A percentile compares a stretch with the other conserved stretches of the same genome.
phyloP scores from a whole-genome alignment of 345 rosid species.

The Atalantia buxifolia region DNA sequence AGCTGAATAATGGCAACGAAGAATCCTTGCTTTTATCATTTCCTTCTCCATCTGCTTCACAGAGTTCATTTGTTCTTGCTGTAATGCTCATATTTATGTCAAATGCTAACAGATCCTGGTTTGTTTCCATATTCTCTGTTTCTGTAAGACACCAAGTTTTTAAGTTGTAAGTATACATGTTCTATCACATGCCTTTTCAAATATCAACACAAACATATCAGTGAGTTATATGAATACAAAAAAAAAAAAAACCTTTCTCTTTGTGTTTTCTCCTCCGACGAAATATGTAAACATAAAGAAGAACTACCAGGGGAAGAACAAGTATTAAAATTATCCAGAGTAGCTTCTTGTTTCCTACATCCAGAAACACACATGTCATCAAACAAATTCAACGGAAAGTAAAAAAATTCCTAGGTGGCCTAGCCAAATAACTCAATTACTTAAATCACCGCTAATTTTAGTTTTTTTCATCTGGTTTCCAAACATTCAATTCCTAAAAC shows the following conservation, averaged over 20 bases:
- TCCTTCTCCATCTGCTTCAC: neutral
- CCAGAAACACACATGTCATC: neutral
- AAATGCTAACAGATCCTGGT: conserved; percentile 15
- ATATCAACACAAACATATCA: neutral
- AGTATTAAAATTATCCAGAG: neutral
- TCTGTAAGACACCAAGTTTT: too few species aligned
- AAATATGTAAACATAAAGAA: neutral
- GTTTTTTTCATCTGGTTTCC: too few species aligned
- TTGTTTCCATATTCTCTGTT: neutral
- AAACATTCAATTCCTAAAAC: neutral
- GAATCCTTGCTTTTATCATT: neutral
- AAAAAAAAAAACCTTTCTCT: too few species aligned
- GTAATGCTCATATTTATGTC: conserved; percentile 8
- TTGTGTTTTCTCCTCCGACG: conserved; percentile 2
- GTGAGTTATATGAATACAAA: neutral
- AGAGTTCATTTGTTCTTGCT: neutral
- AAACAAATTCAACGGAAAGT: neutral
- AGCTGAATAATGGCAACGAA: conserved; percentile 21
- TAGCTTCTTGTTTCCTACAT: neutral
- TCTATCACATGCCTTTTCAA: neutral
- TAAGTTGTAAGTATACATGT: neutral
- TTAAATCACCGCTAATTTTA: neutral
- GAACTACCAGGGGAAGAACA: neutral
- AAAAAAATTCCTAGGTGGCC: neutral
- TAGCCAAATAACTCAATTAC: too few species aligned